Evolutionary conservation across 139 green algal species (phyloP), one percentile per base, ranked within the genome.

Genomic region (Coelastrella sp.): DNA sequence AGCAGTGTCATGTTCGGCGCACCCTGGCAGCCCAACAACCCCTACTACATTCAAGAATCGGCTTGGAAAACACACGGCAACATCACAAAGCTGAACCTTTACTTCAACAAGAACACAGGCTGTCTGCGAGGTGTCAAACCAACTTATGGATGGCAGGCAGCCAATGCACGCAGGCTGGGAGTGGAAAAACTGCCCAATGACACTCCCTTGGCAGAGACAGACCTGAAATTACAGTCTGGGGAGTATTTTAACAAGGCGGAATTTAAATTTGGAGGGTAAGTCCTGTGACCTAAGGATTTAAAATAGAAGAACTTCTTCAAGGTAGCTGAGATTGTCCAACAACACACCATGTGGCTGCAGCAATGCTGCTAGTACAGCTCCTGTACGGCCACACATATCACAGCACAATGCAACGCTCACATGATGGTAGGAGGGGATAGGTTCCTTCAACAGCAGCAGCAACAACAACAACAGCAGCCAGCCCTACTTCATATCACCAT

Each of bases 221-320:
- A 87, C 24, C 25, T 87, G 24, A 76, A 78, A 15, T 35, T 87
- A 9, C 8, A 49, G 19, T 9, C 15, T 8, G 25, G 65, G 7
- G 82, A 87, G 82, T 27, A 49, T 8, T 27, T 87, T 61, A 63
- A 10, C 24, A 78, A 61, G 25, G 25, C 25, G 35, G 57, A 78
- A 10, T 87, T 61, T 25, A 87, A 87, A 58, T 76, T 61, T 87
- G 82, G 82, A 25, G 57, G 27, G 82, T 87, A 66, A 73, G 81
- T 57, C n/a, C 35, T 49, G 35, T 49, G 35, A 49, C 35, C 35
- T 49, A 49, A 3, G 3, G 1, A 49, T 49, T 3, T 49, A 49
- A 49, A 49, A 49, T 49, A 49, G 35, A 49, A 49, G 35, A 49
- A n/a, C n/a, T n/a, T n/a, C n/a, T n/a, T n/a, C n/a, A n/a, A 49